Base-by-base conservation (phyloP, 306 rosid genomes). In the Quercus aquifolioides region DNA sequence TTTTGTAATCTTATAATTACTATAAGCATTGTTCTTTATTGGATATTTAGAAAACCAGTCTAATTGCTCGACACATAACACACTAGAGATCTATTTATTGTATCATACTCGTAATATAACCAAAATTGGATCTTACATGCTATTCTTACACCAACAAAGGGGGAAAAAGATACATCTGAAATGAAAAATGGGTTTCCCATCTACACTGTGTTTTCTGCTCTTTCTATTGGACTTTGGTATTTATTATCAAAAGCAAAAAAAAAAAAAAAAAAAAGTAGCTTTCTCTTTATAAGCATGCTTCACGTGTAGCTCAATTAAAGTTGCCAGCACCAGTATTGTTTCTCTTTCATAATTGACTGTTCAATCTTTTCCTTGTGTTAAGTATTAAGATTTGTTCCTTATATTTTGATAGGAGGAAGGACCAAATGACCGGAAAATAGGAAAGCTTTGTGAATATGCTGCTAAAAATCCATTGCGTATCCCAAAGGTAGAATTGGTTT, bases 401-500 rank as follows among this genome's bases (percentile, higher is more conserved):
- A 58, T 21, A 74, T 67, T 82, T 73, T 73, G 78, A 77, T 85
- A 95, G 99, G 99, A 91, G 80, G 98, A 96, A 60, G 97, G 88
- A 70, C 88, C 94, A 54, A 93, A 91, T 87, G 99, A 96, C 75
- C 88, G 98, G 78, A 87, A 89, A 86, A 93, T 96, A 70, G 98
- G 96, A 74, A 96, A 93, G 60, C 84, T 96, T 56, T 93, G 99
- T 64, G 98, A 96, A 79, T 96, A 96, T 78, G 97, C 94, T 14
- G 84, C 92, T 52, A 96, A 80, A 91, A 96, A 96, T 84, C 98
- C 99, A 58, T 80, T 93, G 84, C 98, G 99, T 76, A 91, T 96
- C 21, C 99, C 99, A 17, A 96, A 81, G 97, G 99, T 96, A 84
- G 3, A 21, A 38, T 35, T 68, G 23, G 21, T 68, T n/a, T 12